These are phyloP conservation scores for Boletus pseudopeckii DNA, from an alignment of 768 basidiomycete species.

Conservation along the genomic window DNA sequence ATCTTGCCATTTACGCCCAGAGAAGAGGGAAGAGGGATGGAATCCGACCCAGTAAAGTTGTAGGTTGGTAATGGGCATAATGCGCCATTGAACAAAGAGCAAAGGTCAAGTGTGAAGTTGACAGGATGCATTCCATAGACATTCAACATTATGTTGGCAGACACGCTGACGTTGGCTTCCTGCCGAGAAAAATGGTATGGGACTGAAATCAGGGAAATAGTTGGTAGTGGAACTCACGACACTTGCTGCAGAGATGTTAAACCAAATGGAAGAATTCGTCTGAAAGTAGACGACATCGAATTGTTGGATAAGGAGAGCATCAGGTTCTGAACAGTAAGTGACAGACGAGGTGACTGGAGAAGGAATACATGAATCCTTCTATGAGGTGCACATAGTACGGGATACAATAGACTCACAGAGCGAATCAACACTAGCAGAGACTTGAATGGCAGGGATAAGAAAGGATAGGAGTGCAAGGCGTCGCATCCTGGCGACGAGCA, in stretches of 20 bases:
- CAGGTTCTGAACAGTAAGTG: constrained; percentile 80
- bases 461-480: constrained; percentile 42
- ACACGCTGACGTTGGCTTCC: constrained; percentile 76
- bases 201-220: constrained; percentile 1
- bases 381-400: not conserved
- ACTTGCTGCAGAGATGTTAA: constrained; percentile 83
- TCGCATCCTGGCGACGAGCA: constrained; percentile 82
- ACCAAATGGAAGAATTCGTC: constrained; percentile 68
- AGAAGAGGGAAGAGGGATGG: constrained; percentile 59
- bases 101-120: constrained; percentile 86
- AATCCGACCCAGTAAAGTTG: constrained; percentile 83
- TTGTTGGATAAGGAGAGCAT: constrained; percentile 73
- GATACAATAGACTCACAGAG: constrained; percentile 58
- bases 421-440: constrained; percentile 49
- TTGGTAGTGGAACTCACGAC: constrained; percentile 55
- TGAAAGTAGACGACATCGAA: constrained; percentile 73
- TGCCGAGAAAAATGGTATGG: constrained; percentile 27
- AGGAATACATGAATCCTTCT: constrained; percentile 3
- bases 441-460: constrained; percentile 37
- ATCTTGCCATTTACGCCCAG: constrained; percentile 53
- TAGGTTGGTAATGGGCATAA: constrained; percentile 81
- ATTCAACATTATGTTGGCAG: constrained; percentile 77
- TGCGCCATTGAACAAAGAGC: constrained; percentile 69
- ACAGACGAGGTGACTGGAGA: constrained; percentile 77
- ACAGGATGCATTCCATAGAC: constrained; percentile 84